Conservation (phyloP, 192 early-diverging fungal genomes). For the Coemansia sp. region DNA sequence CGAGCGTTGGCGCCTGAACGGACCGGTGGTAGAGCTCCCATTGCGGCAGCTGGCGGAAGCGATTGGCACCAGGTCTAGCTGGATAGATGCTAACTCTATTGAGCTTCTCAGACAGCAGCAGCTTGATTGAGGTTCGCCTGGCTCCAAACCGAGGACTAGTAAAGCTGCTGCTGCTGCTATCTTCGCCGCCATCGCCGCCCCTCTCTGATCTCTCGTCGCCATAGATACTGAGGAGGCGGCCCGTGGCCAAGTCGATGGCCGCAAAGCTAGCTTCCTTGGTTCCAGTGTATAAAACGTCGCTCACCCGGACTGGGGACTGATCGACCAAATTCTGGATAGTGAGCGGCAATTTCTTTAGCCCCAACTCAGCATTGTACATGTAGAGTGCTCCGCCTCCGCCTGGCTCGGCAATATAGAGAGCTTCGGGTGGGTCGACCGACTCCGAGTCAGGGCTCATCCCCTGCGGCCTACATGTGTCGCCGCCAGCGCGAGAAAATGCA, state of each 20-base stretch:
- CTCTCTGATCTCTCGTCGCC: constrained; percentile 45
- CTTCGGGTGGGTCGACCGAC: constrained; percentile 14
- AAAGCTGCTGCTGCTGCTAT: constrained; percentile 18
- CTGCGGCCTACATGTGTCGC: neutral
- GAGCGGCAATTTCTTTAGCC: constrained; percentile 61
- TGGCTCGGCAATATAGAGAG: constrained; percentile 50
- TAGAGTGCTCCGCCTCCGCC: constrained; percentile 50
- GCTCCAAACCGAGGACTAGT: constrained; percentile 16
- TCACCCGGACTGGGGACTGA: constrained; percentile 57
- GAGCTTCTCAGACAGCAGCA: constrained; percentile 41
- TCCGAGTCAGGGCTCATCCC: constrained; percentile 2
- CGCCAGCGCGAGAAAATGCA: neutral
- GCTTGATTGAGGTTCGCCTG: constrained; percentile 6
- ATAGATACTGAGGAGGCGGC: constrained; percentile 60
- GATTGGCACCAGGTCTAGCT: neutral
- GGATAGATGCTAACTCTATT: constrained; percentile 41
- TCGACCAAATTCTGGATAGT: constrained; percentile 72
- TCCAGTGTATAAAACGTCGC: constrained; percentile 64
- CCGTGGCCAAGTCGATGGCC: constrained; percentile 68
- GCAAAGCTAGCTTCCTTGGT: constrained; percentile 65
- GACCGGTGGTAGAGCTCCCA: constrained; percentile 50
- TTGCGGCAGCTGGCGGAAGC: constrained; percentile 13
- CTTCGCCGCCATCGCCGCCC: constrained; percentile 3
- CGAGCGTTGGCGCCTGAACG: constrained; percentile 30
- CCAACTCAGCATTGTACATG: constrained; percentile 31